Percentiles rank a stretch among this genome's conserved stretches.
Evolutionary conservation across 1,284 basidiomycete species (phyloP).

Genomic region (Mycocalia duriaeana): DNA sequence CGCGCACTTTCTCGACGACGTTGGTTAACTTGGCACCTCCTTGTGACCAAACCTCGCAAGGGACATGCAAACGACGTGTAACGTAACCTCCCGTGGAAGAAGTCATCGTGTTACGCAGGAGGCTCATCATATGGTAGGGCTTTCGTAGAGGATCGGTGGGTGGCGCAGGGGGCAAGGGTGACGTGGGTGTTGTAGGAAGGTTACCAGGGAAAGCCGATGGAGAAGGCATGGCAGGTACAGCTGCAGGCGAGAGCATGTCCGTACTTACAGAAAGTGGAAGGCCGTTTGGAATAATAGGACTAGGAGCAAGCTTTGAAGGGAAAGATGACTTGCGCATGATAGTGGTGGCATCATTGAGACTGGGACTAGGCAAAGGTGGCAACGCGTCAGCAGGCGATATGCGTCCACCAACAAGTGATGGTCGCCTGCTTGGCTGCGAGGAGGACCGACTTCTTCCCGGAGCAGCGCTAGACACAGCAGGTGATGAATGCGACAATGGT

Average conservation of each 20-base stretch:
- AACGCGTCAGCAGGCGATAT: slow-evolving; percentile 39
- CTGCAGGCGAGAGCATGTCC: slow-evolving; percentile 43
- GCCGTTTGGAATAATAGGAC: slow-evolving; percentile 25
- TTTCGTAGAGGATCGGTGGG: slow-evolving; percentile 75
- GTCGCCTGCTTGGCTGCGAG: slow-evolving; percentile 65
- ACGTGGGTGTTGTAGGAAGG: slow-evolving; percentile 68
- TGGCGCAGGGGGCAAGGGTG: slow-evolving; percentile 64
- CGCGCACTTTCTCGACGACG: slow-evolving; percentile 80
- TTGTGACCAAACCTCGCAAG: slow-evolving; percentile 87
- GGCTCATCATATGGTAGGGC: slow-evolving; percentile 87
- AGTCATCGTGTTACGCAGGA: slow-evolving; percentile 77
- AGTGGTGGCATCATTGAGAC: slow-evolving; percentile 26
- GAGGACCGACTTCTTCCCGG: slow-evolving; percentile 54
- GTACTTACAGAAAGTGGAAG: slow-evolving; percentile 48
- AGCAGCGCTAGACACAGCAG: slow-evolving; percentile 26
- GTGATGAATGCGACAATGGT: slow-evolving; percentile 40
- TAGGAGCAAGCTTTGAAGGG: slow-evolving; percentile 52
- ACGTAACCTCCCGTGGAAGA: slow-evolving; percentile 84
- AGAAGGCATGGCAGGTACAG: slow-evolving; percentile 48
- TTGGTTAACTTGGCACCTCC: slow-evolving; percentile 80
- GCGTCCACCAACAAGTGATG: slow-evolving; percentile 45
- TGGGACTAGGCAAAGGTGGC: slow-evolving; percentile 45
- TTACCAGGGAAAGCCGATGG: slow-evolving; percentile 39
- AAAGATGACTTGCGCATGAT: slow-evolving; percentile 52
- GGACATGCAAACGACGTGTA: slow-evolving; percentile 83